Percentiles rank a stretch among this genome's conserved stretches.
Conservation (phyloP, 345 rosid species). For the Eutrema yunnanense region DNA sequence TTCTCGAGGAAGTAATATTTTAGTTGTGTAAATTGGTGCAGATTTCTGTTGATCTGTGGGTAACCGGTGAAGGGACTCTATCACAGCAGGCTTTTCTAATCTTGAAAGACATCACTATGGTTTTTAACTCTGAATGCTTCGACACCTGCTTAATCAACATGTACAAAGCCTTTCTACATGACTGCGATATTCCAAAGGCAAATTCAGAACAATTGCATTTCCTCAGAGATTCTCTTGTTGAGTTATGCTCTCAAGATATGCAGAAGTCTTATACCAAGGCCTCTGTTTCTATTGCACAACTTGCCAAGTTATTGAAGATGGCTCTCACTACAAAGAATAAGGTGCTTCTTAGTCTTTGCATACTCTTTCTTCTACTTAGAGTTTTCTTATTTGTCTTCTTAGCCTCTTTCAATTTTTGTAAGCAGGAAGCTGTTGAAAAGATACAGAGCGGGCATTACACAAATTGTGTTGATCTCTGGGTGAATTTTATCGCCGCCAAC, state of each 20-base stretch:
- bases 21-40: slow-evolving; percentile 30
- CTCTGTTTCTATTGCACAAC: slow-evolving; percentile 51
- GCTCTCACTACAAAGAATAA: slow-evolving; percentile 66
- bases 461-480: slow-evolving; percentile 88
- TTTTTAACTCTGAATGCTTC: slow-evolving; percentile 55
- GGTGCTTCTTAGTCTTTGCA: slow-evolving; percentile 34
- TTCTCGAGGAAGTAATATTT: slow-evolving; percentile 1
- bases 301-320: slow-evolving; percentile 61
- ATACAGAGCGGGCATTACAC: slow-evolving; percentile 75
- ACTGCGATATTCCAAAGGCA: slow-evolving; percentile 54
- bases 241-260: slow-evolving; percentile 76
- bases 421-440: slow-evolving; percentile 80
- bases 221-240: slow-evolving; percentile 61
- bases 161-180: slow-evolving; percentile 60
- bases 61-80: slow-evolving; percentile 52
- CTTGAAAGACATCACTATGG: slow-evolving; percentile 50
- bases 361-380: neutral
- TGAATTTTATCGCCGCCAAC: slow-evolving; percentile 52
- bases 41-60: slow-evolving; percentile 76
- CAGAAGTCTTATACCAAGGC: slow-evolving; percentile 67
- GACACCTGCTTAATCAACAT: slow-evolving; percentile 53
- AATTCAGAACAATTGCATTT: slow-evolving; percentile 36
- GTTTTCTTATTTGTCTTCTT: slow-evolving; percentile 10
- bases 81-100: slow-evolving; percentile 53
- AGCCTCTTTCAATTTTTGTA: slow-evolving; percentile 23